Base-by-base conservation (phyloP, 805 yeast species). In the Teunomyces aglyptinius region DNA sequence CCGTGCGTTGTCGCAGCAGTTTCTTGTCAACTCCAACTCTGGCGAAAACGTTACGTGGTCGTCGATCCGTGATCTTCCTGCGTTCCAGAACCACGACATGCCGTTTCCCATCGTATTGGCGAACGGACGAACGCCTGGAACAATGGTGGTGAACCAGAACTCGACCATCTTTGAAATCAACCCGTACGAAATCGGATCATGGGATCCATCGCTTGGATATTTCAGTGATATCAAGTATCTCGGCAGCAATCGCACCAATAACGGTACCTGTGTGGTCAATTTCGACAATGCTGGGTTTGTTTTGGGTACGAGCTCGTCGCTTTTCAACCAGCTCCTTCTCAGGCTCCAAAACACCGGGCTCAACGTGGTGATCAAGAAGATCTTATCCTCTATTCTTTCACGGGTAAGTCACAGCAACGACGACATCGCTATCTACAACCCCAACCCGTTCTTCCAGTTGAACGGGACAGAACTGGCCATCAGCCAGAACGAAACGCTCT, bases 41-140 rank as follows among this genome's bases (percentile, higher is more conserved):
- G 70, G 70, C 2, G 44, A 59, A 46, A 59, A 61, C 45, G 18
- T 59, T 12, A 56, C 63, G 15, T 60, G 65, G 65, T 54, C 60
- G 5, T 51, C 61, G 10, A 55, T 68, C 28, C 51, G 56, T 24
- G 53, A 58, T 5, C 28, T 59, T 27, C 45, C 50, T 6, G 57
- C 54, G n/a, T 68, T 65, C 51, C 24, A 58, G 36, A 53, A 58
- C 52, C 57, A 63, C 53, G 59, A 54, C 19, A 60, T 71, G 67
- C 77, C 77, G 19, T 71, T 54, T 47, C 76, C 77, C 0, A 61
- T 71, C 7, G 62, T 71, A 4, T 53, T 70, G 18, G 63, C 76
- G 11, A 81, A 81, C 57, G 88, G 87, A 41, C 72, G 89, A 65
- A 70, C 76, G n/a, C 88, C 88, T 8, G 81, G 80, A 22, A 74